phyloP scores from a whole-genome alignment of 2,329 filamentous ascomycete genomes.

The Pseudogymnoascus sp. region DNA sequence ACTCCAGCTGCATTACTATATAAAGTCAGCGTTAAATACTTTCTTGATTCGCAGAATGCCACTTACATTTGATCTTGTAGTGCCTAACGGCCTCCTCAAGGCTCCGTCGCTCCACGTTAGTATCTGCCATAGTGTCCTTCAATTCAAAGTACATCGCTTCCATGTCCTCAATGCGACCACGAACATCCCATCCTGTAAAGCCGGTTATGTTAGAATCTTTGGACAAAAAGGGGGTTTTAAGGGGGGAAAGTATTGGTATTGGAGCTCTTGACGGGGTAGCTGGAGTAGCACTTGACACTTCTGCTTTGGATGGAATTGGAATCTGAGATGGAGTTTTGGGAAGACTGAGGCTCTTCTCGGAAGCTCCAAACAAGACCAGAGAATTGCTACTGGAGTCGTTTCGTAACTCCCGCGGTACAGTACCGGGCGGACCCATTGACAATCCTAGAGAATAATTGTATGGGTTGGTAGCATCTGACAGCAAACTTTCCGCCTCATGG shows the following conservation, averaged over 20 bases:
- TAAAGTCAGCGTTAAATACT: constrained; percentile 16
- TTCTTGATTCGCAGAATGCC: constrained; percentile 10
- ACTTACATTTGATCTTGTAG: constrained; percentile 53
- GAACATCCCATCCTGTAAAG: constrained; percentile 69
- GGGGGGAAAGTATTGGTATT: constrained; percentile 26
- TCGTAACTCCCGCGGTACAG: constrained; percentile 17
- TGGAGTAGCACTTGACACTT: constrained; percentile 18
- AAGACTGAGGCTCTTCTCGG: constrained; percentile 4
- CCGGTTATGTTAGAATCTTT: constrained; percentile 63
- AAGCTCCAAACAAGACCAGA: constrained; percentile 21
- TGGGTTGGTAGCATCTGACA: background rate
- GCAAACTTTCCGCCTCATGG: constrained; percentile 6
- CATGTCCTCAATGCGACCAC: constrained; percentile 66
- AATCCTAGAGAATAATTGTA: background rate
- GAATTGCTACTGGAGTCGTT: constrained; percentile 18
- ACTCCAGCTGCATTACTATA: background rate
- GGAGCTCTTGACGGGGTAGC: constrained; percentile 34
- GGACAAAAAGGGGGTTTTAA: constrained; percentile 50
- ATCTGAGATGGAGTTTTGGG: constrained; percentile 28
- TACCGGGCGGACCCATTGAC: constrained; percentile 11
- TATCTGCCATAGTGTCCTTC: constrained; percentile 62
- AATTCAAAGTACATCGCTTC: constrained; percentile 65
- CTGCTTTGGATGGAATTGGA: constrained; percentile 24
- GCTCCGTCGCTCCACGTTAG: constrained; percentile 57
- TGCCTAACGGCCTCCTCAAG: constrained; percentile 67